These are phyloP conservation scores for Amphirosellinia nigrospora DNA, from an alignment of 495 filamentous ascomycete species.

Conservation along the genomic window DNA sequence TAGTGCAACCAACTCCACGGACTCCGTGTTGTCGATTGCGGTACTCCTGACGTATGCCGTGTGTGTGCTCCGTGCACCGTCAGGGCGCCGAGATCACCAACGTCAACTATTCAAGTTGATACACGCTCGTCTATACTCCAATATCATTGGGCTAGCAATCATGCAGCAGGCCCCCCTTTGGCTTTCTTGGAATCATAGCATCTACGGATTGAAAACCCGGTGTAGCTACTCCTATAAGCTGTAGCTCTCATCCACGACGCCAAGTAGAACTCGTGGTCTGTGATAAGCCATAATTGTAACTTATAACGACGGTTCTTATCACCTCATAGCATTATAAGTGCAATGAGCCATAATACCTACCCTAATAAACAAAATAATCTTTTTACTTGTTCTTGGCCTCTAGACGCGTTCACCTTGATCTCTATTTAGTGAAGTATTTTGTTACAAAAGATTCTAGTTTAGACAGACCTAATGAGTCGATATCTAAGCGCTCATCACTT, in stretches of 20 bases:
- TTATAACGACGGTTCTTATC: too few species aligned
- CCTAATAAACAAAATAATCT: too few species aligned
- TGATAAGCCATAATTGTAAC: background rate
- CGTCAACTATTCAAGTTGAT: background rate
- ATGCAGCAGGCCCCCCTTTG: background rate
- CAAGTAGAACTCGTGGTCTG: background rate
- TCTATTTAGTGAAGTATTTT: background rate
- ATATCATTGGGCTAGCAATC: background rate
- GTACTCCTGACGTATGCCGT: background rate
- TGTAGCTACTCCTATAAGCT: background rate
- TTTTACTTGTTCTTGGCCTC: background rate
- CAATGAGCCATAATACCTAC: too few species aligned
- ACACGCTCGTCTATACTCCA: background rate
- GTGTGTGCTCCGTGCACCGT: too few species aligned
- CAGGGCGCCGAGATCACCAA: too few species aligned
- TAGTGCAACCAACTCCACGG: background rate
- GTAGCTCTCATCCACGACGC: background rate
- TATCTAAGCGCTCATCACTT: background rate
- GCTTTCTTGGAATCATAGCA: background rate
- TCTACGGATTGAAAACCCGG: background rate
- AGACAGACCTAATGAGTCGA: background rate
- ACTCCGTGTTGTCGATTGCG: background rate
- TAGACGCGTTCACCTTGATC: background rate
- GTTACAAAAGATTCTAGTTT: background rate
- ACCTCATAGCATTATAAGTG: too few species aligned